These are phyloP conservation scores for Auricularia heimuer DNA, from an alignment of 768 basidiomycete species.

Conservation along the genomic window DNA sequence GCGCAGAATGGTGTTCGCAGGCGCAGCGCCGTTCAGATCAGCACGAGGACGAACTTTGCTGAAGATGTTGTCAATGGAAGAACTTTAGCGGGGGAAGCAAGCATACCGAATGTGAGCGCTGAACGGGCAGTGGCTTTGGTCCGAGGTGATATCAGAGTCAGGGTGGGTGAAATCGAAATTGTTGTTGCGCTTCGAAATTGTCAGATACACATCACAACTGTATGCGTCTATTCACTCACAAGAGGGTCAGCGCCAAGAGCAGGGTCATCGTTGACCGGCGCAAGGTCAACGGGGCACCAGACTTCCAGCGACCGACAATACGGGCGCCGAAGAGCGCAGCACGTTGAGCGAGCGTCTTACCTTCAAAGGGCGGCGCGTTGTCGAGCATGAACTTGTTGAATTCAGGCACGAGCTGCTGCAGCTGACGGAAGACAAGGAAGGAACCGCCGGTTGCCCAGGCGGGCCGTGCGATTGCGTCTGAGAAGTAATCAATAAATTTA, in stretches of 20 bases:
- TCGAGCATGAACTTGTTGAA: conserved; percentile 20
- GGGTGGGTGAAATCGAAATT: conserved; percentile 17
- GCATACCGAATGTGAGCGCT: conserved; percentile 16
- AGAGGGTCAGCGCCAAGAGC: conserved; percentile 17
- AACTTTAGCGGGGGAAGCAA: not conserved
- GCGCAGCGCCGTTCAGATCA: not conserved
- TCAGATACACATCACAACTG: too few species aligned
- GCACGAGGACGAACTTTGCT: conserved; percentile 34
- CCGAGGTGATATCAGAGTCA: conserved; percentile 11
- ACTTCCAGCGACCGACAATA: conserved; percentile 26
- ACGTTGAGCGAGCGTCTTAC: conserved; percentile 10
- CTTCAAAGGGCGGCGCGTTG: conserved; percentile 15
- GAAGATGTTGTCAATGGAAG: not conserved
- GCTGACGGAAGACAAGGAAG: conserved; percentile 19
- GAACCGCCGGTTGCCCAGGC: conserved; percentile 9
- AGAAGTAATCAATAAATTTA: not conserved
- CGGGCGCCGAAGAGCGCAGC: conserved; percentile 24
- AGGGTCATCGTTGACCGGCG: conserved; percentile 18
- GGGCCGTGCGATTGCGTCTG: conserved; percentile 1
- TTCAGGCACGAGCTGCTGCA: conserved; percentile 27
- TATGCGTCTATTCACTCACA: too few species aligned
- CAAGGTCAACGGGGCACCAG: conserved; percentile 20
- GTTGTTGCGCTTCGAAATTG: conserved; percentile 14
- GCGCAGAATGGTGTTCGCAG: conserved; percentile 19
- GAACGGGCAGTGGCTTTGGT: conserved; percentile 24